Base-by-base conservation (phyloP, 495 filamentous ascomycete species). In the Platismatia glauca region DNA sequence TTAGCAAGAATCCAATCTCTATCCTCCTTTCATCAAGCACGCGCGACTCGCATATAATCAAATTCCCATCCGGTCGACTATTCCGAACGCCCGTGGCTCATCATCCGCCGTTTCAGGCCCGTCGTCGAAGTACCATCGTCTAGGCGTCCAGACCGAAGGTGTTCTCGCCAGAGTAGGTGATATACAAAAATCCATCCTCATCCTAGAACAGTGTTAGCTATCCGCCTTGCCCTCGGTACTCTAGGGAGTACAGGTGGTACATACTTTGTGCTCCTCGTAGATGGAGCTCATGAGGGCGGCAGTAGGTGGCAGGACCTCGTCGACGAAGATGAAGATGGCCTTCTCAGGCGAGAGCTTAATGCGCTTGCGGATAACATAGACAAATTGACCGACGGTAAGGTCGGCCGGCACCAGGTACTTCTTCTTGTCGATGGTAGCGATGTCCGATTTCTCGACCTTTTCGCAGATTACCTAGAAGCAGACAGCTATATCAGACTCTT, bases 341-440 rank as follows among this genome's bases (percentile, higher is more conserved):
- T 99, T 99, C 81, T 99, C 94, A 11, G 94, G 94, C 15, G 91
- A 96, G 59, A 99, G 82, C 89, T 99, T 99, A 81, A 99, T 99
- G 68, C 94, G 88, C 83, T 99, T 99, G 74, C 94, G 91, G 78
- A 99, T 99, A 56, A 99, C 94, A 75, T 99, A 99, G 79, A 99
- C 94, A 75, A 99, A 99, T 86, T 99, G 94, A 69, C 94, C 94
- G 46, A 99, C 94, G 60, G 95, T 99, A 68, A 99, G 86, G 73
- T 99, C 94, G 63, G 94, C 90, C 1, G 94, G 94, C 22, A 99
- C 94, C 11, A 99, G 85, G 72, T 99, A 99, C 80, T 99, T 99
- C 86, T 99, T 99, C 86, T 99, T 99, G 81, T 99, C 94, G 83
- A 99, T 99, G 63, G 95, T 99, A 46, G 94, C 94, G 70, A 99